These are phyloP conservation scores for Fraxinus quadrangulata DNA, from an alignment of 257 asterid genomes.

Conservation along the genomic window DNA sequence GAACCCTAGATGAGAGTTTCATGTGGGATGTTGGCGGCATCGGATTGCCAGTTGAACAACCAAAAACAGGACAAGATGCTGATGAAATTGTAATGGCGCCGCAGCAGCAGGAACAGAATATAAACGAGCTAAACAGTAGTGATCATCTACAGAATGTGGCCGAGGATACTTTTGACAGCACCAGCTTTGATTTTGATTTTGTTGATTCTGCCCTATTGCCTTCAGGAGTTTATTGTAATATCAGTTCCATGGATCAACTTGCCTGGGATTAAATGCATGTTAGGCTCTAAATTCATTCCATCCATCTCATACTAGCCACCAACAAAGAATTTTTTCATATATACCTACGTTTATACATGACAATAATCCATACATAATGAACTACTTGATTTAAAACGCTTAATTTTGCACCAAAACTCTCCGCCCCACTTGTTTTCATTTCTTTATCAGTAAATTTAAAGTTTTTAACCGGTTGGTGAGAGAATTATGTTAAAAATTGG, in stretches of 20 bases:
- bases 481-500: no score
- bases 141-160: slow-evolving; percentile 22
- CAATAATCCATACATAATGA: background rate
- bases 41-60: slow-evolving; percentile 24
- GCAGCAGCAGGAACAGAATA: no score
- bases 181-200: slow-evolving; percentile 58
- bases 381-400: background rate
- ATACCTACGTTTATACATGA: background rate
- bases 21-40: slow-evolving; percentile 29
- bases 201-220: slow-evolving; percentile 50
- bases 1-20: slow-evolving; percentile 32
- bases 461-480: no score
- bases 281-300: background rate
- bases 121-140: background rate
- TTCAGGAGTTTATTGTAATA: slow-evolving; percentile 40
- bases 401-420: background rate
- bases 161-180: slow-evolving; percentile 32
- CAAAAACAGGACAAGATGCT: background rate
- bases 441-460: no score
- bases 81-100: background rate
- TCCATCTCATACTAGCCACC: background rate
- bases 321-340: background rate
- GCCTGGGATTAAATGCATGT: slow-evolving; percentile 53
- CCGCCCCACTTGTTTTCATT: no score
- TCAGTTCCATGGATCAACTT: slow-evolving; percentile 54